Conservation (phyloP, 2,329 filamentous ascomycete species). For the Bipolaris bicolor region DNA sequence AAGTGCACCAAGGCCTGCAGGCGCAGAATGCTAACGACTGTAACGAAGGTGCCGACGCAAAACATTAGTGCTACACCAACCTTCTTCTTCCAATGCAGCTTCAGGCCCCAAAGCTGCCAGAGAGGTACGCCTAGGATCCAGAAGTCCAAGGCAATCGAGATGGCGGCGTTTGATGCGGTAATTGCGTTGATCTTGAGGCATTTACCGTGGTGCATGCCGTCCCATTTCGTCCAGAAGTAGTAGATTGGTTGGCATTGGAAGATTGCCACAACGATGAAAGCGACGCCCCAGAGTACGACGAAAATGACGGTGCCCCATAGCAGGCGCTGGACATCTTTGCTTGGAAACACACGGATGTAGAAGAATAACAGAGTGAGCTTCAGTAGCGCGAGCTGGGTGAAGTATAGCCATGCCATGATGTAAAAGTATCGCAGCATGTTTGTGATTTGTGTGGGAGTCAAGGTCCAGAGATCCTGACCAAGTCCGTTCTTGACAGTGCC, state of each 20-base stretch:
- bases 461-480: constrained; percentile 60
- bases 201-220: constrained; percentile 34
- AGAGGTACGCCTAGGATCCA: constrained; percentile 47
- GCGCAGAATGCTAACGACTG: constrained; percentile 53
- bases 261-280: constrained; percentile 30
- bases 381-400: constrained; percentile 36
- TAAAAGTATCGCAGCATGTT: constrained; percentile 50
- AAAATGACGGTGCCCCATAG: constrained; percentile 37
- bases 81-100: constrained; percentile 49
- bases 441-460: constrained; percentile 52
- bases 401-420: constrained; percentile 46
- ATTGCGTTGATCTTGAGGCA: constrained; percentile 48
- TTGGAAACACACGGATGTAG: constrained; percentile 43
- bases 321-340: constrained; percentile 25
- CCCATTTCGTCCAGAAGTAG: constrained; percentile 46
- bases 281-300: constrained; percentile 32
- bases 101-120: constrained; percentile 41
- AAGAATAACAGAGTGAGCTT: constrained; percentile 41
- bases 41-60: constrained; percentile 50
- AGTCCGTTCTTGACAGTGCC: constrained; percentile 49
- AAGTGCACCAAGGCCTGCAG: constrained; percentile 53
- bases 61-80: constrained; percentile 49
- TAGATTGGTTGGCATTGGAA: constrained; percentile 47
- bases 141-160: constrained; percentile 45
- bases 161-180: constrained; percentile 39